Evolutionary conservation across 2,329 filamentous ascomycete genomes (phyloP), one percentile per base, ranked within the genome.

Genomic region (Aspergillaceae sp.): DNA sequence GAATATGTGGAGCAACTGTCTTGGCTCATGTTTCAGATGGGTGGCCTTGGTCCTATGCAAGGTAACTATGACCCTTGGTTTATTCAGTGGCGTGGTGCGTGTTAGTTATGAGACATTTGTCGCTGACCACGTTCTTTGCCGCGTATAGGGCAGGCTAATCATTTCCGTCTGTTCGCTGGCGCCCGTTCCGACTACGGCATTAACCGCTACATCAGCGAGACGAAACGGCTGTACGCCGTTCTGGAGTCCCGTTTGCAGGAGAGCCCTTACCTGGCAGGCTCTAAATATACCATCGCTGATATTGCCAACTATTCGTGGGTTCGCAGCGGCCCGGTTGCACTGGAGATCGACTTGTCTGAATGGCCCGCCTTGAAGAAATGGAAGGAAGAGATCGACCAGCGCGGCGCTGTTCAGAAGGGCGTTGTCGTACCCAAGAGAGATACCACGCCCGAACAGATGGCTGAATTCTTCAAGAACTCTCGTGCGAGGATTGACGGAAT

Each of bases 251-350:
- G 69, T 0, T 57, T 75, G 4, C 49, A 55, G 37, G 61, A 65
- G 29, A 67, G 65, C 5, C 59, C 68, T 4, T 76, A 70, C 60
- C 56, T 74, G 1, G 71, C 72, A 0, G 72, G 72, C 0, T 53
- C 63, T 29, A 74, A 72, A 49, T 73, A 68, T 48, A 73, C 66
- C 1, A 71, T 75, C 49, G 72, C 71, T 7, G 72, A 75, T 51
- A 65, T 74, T 40, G 68, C 70, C 7, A 69, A 59, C 48, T 75
- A 67, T 48, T 55, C 60, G 3, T 76, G 73, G 73, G 62, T 73
- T 5, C 55, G 55, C 1, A 41, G 40, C 30, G 57, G 43, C 1
- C 55, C 56, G 3, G 4, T 34, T 3, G 41, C 50, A 1, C 40
- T 66, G 42, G 60, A 61, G 28, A 55, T 65, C 40, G 58, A 66